Conservation (phyloP, 257 asterid species). For the Scutellaria minor region DNA sequence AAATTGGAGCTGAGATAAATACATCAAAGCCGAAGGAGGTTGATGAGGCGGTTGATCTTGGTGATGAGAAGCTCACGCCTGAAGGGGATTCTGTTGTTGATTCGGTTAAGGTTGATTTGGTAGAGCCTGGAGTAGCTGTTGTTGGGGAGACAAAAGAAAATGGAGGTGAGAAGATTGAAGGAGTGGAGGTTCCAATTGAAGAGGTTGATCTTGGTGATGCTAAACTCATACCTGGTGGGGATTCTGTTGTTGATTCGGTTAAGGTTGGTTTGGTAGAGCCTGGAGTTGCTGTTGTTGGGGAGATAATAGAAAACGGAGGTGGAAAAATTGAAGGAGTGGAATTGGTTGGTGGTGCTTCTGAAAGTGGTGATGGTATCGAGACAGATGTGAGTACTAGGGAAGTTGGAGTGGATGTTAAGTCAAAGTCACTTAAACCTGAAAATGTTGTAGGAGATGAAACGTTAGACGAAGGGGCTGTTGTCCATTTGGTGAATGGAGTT, state of each 20-base stretch:
- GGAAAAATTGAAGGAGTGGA: conserved; percentile 42
- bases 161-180: conserved; percentile 41
- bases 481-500: conserved; percentile 41
- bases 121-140: conserved; percentile 54
- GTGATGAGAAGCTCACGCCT: conserved; percentile 29
- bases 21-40: conserved; percentile 27
- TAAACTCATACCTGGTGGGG: conserved; percentile 48
- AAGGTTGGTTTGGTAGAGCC: conserved; percentile 47
- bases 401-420: conserved; percentile 36
- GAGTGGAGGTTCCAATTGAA: conserved; percentile 36
- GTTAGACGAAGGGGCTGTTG: conserved; percentile 35
- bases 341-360: conserved; percentile 36
- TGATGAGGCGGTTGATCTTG: too few species aligned
- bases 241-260: conserved; percentile 52
- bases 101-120: conserved; percentile 47
- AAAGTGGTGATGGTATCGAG: conserved; percentile 35
- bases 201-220: neutral
- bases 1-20: conserved; percentile 16
- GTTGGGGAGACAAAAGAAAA: conserved; percentile 47
- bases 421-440: conserved; percentile 35
- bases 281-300: conserved; percentile 59
- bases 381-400: conserved; percentile 32
- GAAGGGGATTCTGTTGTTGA: conserved; percentile 59
- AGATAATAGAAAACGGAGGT: conserved; percentile 37
- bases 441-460: conserved; percentile 39